Base-by-base conservation (phyloP, 2,329 filamentous ascomycete genomes). In the Talaromyces rugulosus region DNA sequence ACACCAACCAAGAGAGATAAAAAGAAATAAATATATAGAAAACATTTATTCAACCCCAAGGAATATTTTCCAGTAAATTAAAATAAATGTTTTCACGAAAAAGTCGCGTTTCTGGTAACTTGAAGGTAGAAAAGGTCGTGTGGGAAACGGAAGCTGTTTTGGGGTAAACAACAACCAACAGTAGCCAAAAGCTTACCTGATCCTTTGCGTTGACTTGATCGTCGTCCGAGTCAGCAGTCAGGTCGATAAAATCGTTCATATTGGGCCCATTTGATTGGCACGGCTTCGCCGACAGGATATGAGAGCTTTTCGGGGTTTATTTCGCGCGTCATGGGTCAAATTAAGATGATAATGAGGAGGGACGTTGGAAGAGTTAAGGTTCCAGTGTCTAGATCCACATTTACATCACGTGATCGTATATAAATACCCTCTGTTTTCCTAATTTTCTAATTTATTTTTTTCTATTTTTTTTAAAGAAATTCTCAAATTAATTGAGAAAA, bases 11-110 rank as follows among this genome's bases (percentile, higher is more conserved):
- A 30, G 23, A n/a, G n/a, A 62, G 42, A 42, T 62, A 62, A 62
- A 59, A 62, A 59, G 23, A 53, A 30, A 33, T 28, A 59, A 62
- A 56, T 23, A 33, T 53, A 28, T 59, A 56, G 51, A 59, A 53
- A 62, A 53, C 50, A 62, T 40, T 34, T 42, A n/a, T 8, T 27
- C 31, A 52, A 36, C 18, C 50, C 51, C 16, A 51, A 34, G 36
- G 30, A 59, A 52, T 53, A 44, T n/a, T 56, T 27, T 56, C 11
- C 47, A 33, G 27, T 56, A 40, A 44, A 62, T 33, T 36, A 42
- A 34, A 59, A 36, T 9, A 56, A 27, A 31, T 23, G 30, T 42
- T 30, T 5, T 7, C 12, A 2, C 11, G 2, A 33, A 30, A 47
- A 58, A 34, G 5, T 14, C 23, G 54, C 8, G 31, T 34, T n/a